phyloP scores from a whole-genome alignment of 768 basidiomycete genomes.

The Amanita thiersii region DNA sequence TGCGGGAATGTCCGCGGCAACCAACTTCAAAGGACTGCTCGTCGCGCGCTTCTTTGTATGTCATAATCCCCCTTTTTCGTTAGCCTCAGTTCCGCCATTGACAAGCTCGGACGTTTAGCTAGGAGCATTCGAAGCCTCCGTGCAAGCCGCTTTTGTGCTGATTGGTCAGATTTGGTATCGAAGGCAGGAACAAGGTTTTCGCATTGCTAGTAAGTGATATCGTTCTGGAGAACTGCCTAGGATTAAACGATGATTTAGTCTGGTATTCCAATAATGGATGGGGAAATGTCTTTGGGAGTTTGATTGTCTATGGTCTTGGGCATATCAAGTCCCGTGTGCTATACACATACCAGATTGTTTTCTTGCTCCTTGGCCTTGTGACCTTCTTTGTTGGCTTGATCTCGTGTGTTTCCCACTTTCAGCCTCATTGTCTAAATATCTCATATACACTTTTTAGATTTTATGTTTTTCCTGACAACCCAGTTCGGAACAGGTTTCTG shows the following conservation, averaged over 20 bases:
- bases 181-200: conserved; percentile 25
- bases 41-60: conserved; percentile 23
- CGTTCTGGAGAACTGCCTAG: background rate
- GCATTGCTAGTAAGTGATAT: conserved; percentile 19
- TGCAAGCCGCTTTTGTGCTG: conserved; percentile 22
- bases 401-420: conserved; percentile 13
- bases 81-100: background rate
- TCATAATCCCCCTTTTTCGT: conserved; percentile 2
- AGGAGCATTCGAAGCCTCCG: conserved; percentile 25
- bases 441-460: conserved; percentile 15
- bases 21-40: conserved; percentile 21
- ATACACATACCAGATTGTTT: conserved; percentile 22
- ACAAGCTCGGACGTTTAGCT: conserved; percentile 14
- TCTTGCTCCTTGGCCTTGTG: conserved; percentile 19
- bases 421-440: background rate
- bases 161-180: conserved; percentile 27
- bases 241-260: conserved; percentile 13
- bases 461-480: conserved; percentile 24
- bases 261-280: conserved; percentile 24
- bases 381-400: conserved; percentile 19
- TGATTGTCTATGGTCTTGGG: conserved; percentile 27
- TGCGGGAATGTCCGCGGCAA: conserved; percentile 22
- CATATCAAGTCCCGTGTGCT: conserved; percentile 19
- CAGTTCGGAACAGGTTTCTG: conserved; percentile 21
- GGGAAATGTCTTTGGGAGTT: conserved; percentile 25